Percentiles rank a stretch among this genome's conserved stretches.
Evolutionary conservation across 257 asterid genomes (phyloP).

Genomic region (Salvia hispanica): DNA sequence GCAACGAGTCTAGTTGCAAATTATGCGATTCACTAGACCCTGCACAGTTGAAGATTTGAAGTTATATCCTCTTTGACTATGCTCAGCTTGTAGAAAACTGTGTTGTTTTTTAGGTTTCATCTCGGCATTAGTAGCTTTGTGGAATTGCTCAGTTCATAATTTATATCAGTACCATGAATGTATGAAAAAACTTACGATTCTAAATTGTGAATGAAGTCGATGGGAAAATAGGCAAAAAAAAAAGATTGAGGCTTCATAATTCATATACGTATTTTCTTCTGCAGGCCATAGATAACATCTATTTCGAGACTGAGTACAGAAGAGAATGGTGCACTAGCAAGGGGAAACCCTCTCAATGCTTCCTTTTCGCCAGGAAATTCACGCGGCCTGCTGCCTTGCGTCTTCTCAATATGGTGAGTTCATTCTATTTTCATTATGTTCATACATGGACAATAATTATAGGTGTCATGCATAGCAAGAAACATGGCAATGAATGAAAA

Average conservation of each 20-base stretch:
- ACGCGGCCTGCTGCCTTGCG: slow-evolving; percentile 88
- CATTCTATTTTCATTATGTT: slow-evolving; percentile 7
- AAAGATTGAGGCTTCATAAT: not conserved
- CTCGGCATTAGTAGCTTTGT: not conserved
- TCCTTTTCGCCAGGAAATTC: slow-evolving; percentile 91
- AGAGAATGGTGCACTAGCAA: slow-evolving; percentile 98
- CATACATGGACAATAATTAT: not conserved
- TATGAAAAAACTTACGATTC: not conserved
- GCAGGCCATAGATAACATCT: slow-evolving; percentile 82
- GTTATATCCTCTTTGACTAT: not conserved
- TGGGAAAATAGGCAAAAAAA: no score
- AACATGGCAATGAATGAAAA: not conserved
- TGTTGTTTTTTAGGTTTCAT: not conserved
- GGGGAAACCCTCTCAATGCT: slow-evolving; percentile 87
- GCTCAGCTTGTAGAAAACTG: not conserved
- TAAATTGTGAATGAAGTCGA: not conserved
- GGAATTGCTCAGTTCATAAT: not conserved
- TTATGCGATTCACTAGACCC: not conserved
- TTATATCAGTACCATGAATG: not conserved
- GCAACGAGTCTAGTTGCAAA: not conserved
- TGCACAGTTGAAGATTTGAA: not conserved
- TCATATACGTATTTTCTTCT: slow-evolving; percentile 6
- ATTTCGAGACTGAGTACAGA: slow-evolving; percentile 88
- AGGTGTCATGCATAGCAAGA: not conserved
- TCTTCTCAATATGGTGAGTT: slow-evolving; percentile 76